Percentiles rank a stretch among this genome's conserved stretches.
Evolutionary conservation across 192 early-diverging fungal genomes (phyloP).

Genomic region (Rhizophagus prolifer): DNA sequence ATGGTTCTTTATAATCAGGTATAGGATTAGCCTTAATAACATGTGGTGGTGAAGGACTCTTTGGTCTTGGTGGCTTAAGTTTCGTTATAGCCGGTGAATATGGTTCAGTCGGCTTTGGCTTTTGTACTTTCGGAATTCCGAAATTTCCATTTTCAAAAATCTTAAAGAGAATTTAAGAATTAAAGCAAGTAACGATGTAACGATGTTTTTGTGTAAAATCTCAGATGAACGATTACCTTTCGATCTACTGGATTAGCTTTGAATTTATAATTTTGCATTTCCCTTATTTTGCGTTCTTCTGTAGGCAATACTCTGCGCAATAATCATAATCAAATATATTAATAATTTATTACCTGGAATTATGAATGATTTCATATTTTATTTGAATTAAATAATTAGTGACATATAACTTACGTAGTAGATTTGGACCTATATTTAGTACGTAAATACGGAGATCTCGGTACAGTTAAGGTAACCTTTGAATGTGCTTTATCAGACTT

Average conservation of each 20-base stretch:
- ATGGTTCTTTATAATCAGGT: conserved; percentile 3
- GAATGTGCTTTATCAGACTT: background rate
- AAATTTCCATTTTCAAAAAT: background rate
- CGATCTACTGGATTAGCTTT: background rate
- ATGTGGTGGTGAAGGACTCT: background rate
- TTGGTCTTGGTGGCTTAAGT: background rate
- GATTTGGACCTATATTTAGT: background rate
- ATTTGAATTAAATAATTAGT: background rate
- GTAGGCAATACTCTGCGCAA: background rate
- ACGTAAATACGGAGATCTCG: background rate
- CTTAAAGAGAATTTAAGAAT: background rate
- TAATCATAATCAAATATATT: background rate
- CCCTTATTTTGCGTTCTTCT: background rate
- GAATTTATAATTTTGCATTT: background rate
- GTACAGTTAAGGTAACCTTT: background rate
- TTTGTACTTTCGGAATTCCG: background rate
- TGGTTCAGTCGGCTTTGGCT: background rate
- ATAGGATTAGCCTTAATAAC: conserved; percentile 3
- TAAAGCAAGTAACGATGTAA: background rate
- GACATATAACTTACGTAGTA: background rate
- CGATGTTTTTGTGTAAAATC: background rate
- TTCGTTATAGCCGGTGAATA: background rate
- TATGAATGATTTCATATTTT: background rate
- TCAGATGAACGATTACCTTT: background rate
- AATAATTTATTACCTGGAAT: too few relatives aligned